Percentiles rank a stretch among this genome's conserved stretches.
These are phyloP conservation scores for Ottelia alismoides DNA, from an alignment of 106 monocot genomes.

Conservation along the genomic window DNA sequence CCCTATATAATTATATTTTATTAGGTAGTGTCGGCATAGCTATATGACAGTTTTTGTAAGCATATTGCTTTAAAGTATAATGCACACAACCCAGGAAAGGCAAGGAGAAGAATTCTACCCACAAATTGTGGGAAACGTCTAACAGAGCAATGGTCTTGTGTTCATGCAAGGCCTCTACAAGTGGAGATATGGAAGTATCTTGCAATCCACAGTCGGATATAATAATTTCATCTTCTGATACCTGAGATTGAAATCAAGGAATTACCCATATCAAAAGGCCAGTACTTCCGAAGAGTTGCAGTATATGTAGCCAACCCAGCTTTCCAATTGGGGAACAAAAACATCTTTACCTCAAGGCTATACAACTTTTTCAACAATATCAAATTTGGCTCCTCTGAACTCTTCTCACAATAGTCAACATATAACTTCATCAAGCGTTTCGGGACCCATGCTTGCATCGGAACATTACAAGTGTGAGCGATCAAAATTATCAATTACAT, in stretches of 20 bases:
- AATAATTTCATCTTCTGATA: conserved; percentile 87
- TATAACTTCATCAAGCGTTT: conserved; percentile 85
- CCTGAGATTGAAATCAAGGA: no score
- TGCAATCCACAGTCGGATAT: conserved; percentile 77
- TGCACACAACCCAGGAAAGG: conserved; percentile 35
- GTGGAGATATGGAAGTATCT: conserved; percentile 68
- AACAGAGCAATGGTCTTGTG: conserved; percentile 71
- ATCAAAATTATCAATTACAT: no score
- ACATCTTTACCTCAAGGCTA: conserved; percentile 46
- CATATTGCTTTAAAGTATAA: no score
- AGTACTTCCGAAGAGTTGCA: no score
- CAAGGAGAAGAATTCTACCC: no score
- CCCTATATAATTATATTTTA: no score
- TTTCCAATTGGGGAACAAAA: no score
- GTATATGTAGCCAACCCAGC: no score
- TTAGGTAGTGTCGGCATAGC: no score
- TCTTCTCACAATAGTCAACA: conserved; percentile 48
- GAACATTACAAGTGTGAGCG: no score
- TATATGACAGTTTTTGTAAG: no score
- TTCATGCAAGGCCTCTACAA: conserved; percentile 59
- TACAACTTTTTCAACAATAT: conserved; percentile 67
- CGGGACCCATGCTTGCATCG: conserved; percentile 95
- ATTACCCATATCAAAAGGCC: no score
- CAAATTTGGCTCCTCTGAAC: conserved; percentile 46
- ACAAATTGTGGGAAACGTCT: conserved; percentile 78